Evolutionary conservation across 2,329 filamentous ascomycete genomes (phyloP).

Genomic region (Daldinia sp.): DNA sequence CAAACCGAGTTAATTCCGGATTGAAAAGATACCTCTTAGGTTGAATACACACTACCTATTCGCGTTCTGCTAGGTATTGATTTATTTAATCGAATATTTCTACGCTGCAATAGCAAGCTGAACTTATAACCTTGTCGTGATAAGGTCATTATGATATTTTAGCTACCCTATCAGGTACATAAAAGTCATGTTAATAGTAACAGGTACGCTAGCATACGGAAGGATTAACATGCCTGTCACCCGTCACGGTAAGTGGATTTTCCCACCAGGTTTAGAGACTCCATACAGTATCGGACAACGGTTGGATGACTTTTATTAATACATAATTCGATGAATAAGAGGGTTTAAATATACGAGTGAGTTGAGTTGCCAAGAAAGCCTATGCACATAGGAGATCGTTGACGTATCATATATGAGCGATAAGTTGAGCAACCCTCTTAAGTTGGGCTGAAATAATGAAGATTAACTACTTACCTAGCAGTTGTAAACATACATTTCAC

Average conservation of each 20-base stretch:
- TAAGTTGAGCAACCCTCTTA: background rate
- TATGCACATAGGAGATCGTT: background rate
- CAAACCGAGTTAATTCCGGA: too few species aligned
- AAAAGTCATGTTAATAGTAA: background rate
- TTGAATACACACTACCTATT: too few species aligned
- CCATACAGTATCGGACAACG: background rate
- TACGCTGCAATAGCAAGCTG: background rate
- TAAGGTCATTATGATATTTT: background rate
- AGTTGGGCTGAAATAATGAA: background rate
- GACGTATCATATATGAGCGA: too few species aligned
- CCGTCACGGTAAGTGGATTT: background rate
- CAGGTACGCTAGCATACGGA: background rate
- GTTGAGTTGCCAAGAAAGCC: background rate
- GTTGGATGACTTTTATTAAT: background rate
- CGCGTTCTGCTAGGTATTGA: too few species aligned
- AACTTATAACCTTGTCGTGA: background rate
- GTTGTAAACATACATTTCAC: background rate
- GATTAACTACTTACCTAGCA: too few species aligned
- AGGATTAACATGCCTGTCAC: conserved; percentile 15
- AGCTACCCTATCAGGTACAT: background rate
- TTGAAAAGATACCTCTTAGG: too few species aligned
- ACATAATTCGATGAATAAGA: too few species aligned
- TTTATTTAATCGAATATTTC: background rate
- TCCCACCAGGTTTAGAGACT: background rate
- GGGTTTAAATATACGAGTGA: background rate